Base-by-base conservation (phyloP, 345 rosid species). In the Populus ilicifolia region DNA sequence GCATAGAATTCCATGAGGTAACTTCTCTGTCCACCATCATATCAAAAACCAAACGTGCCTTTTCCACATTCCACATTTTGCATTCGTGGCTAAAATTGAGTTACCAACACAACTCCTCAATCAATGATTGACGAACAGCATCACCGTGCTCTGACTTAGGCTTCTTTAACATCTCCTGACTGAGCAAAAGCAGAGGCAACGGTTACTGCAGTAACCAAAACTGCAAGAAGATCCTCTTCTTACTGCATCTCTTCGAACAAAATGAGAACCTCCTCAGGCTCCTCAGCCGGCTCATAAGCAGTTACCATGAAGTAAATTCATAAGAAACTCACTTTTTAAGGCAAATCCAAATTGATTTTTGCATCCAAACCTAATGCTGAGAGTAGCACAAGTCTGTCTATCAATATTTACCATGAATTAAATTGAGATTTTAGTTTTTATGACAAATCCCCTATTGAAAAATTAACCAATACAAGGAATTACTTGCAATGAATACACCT, bases 1-100 rank as follows among this genome's bases (percentile, higher is more conserved):
- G 90, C 89, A 89, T 79, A 33, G 90, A 78, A 74, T 90, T 90
- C 92, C 92, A 89, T 8, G 89, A 82, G 72, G 87, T 83, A 8
- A 67, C 84, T 65, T 90, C 86, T 82, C 82, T 87, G 70, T 71
- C 63, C 16, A 73, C 71, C 85, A 90, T 86, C 75, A 20, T 78
- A 65, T 85, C 88, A 75, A 87, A 88, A 81, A 84, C 85, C 79
- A 80, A 61, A 25, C 85, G 84, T 21, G 92, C 89, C 75, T 75
- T 77, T 0, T 36, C 78, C 70, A 81, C 39, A 80, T 76, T 78
- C 39, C 86, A 33, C 92, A 87, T 84, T 84, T 89, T 33, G 84
- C 80, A 67, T 84, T 78, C 92, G 83, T 89, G 21, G 90, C 83
- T 20, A 87, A 52, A 73, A 89, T 75, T 21, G 89, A 85, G 81